phyloP scores from a whole-genome alignment of 2,329 filamentous ascomycete species.

The Trichoderma gracile region DNA sequence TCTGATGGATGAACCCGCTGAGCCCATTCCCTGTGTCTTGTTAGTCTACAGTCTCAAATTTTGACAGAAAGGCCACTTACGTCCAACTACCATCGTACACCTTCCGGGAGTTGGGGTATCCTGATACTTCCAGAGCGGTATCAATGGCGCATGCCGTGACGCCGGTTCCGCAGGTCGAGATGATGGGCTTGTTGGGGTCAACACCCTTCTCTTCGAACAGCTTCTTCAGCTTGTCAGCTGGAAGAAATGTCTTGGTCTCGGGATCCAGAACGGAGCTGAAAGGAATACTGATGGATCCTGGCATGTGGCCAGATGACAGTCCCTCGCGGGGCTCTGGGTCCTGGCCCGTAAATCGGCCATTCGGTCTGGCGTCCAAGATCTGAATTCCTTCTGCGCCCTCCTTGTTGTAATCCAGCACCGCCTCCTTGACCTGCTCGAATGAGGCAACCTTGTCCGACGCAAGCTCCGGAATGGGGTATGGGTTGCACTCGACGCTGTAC shows the following conservation, averaged over 20 bases:
- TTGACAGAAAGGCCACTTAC: constrained; percentile 55
- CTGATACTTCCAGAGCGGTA: constrained; percentile 77
- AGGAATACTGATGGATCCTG: constrained; percentile 80
- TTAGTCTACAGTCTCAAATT: not conserved
- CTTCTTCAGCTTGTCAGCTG: constrained; percentile 68
- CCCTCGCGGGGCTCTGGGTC: constrained; percentile 85
- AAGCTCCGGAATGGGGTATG: constrained; percentile 64
- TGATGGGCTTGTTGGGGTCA: constrained; percentile 75
- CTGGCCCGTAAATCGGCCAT: constrained; percentile 76
- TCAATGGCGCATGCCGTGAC: constrained; percentile 93
- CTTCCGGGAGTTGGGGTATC: constrained; percentile 66
- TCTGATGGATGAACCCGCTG: constrained; percentile 64
- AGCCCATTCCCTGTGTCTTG: constrained; percentile 60
- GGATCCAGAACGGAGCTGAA: constrained; percentile 79
- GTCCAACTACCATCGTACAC: constrained; percentile 99
- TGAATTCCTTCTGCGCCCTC: constrained; percentile 82
- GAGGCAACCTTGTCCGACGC: constrained; percentile 66
- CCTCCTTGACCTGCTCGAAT: constrained; percentile 80
- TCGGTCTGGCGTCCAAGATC: constrained; percentile 81
- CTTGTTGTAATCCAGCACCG: constrained; percentile 75
- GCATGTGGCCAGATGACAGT: constrained; percentile 87
- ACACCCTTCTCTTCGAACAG: constrained; percentile 80
- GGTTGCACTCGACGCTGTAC: constrained; percentile 64
- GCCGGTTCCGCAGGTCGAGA: constrained; percentile 88
- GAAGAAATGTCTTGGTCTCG: constrained; percentile 75